Conservation (phyloP, 192 early-diverging fungal species). For the Backusella morwellensis region DNA sequence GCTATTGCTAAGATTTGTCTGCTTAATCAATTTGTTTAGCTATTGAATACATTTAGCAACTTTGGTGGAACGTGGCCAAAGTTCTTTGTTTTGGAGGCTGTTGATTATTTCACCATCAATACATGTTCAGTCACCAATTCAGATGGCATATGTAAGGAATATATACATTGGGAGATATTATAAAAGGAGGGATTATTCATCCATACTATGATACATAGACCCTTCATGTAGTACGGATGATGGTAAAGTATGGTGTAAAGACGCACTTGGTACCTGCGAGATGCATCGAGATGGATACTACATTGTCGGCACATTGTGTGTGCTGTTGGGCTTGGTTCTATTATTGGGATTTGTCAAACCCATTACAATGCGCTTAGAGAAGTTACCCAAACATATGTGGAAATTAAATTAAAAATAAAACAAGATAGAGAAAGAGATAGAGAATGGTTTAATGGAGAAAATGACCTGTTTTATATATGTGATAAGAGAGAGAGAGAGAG, state of each 20-base stretch:
- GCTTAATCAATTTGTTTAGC: conserved; percentile 16
- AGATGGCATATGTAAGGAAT: conserved; percentile 22
- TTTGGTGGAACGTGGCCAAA: conserved; percentile 98
- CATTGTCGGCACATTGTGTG: conserved; percentile 66
- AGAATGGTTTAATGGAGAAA: background rate
- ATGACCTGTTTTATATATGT: too few species aligned
- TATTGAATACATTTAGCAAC: conserved; percentile 93
- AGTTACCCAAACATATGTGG: conserved; percentile 32
- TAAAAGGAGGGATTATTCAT: too few species aligned
- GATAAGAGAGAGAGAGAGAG: background rate
- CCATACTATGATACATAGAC: background rate
- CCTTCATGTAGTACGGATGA: background rate
- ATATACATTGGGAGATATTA: background rate
- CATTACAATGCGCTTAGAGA: conserved; percentile 57
- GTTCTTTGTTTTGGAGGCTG: conserved; percentile 88
- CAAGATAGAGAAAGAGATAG: background rate
- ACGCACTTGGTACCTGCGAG: background rate
- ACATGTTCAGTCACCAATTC: conserved; percentile 55
- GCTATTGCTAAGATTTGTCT: background rate
- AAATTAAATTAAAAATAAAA: conserved; percentile 1
- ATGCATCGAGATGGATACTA: conserved; percentile 91
- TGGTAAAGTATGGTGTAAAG: background rate
- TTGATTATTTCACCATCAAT: conserved; percentile 87
- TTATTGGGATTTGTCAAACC: conserved; percentile 62
- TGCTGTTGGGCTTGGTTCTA: conserved; percentile 60